These are phyloP conservation scores for Lactarius sanguifluus DNA, from an alignment of 768 basidiomycete genomes.

Conservation along the genomic window DNA sequence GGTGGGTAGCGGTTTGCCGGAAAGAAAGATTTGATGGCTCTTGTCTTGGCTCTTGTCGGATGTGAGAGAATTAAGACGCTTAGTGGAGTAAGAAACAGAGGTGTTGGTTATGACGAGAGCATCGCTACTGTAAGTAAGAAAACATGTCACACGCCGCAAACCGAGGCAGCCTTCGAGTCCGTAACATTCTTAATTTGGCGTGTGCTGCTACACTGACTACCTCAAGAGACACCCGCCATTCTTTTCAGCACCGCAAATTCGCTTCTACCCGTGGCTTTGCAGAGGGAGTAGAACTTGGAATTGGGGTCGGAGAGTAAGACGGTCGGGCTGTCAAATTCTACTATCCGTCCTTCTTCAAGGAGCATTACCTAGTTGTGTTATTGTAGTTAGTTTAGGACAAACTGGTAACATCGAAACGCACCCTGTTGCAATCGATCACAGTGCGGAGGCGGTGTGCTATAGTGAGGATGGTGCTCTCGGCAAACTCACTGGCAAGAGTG, in stretches of 20 bases:
- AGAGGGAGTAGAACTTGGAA: conserved; percentile 66
- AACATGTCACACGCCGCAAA: not conserved
- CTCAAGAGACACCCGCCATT: conserved; percentile 48
- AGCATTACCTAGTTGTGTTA: conserved; percentile 58
- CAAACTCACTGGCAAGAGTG: conserved; percentile 56
- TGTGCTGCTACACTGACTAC: not conserved
- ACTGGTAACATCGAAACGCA: conserved; percentile 38
- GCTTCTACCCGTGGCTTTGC: conserved; percentile 69
- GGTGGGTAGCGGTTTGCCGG: conserved; percentile 70
- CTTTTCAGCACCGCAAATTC: conserved; percentile 69
- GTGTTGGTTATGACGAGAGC: conserved; percentile 19
- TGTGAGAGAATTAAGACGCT: conserved; percentile 34
- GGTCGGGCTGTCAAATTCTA: conserved; percentile 70
- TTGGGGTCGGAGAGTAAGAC: conserved; percentile 52
- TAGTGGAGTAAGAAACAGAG: conserved; percentile 20
- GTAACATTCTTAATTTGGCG: conserved; percentile 1
- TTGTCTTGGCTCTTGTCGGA: conserved; percentile 52
- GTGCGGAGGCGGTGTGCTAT: conserved; percentile 80
- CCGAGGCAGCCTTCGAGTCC: not conserved
- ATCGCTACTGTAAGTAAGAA: conserved; percentile 12
- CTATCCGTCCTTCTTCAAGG: conserved; percentile 74
- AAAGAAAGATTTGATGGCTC: conserved; percentile 85
- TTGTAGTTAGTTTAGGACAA: conserved; percentile 17
- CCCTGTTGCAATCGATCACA: conserved; percentile 82
- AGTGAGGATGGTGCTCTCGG: conserved; percentile 77